These are phyloP conservation scores for Bacidia rubella DNA, from an alignment of 495 filamentous ascomycete genomes.

Conservation along the genomic window DNA sequence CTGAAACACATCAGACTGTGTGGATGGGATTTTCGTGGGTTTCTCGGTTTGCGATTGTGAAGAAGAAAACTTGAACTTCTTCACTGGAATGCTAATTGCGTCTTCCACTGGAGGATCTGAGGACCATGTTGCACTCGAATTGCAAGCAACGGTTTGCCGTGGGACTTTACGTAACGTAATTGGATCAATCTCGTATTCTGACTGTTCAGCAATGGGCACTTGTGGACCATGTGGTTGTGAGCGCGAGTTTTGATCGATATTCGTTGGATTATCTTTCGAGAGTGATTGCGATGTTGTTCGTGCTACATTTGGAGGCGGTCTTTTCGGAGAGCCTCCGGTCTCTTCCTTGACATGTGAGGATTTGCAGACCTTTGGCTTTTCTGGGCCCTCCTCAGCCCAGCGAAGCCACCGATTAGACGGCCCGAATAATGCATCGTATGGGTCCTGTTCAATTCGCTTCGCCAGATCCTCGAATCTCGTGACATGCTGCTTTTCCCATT, in stretches of 20 bases:
- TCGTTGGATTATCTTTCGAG: neutral
- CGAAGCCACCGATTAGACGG: slow-evolving; percentile 17
- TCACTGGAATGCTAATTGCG: slow-evolving; percentile 1
- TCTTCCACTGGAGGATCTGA: neutral
- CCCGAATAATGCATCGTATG: slow-evolving; percentile 32
- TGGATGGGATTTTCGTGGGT: neutral
- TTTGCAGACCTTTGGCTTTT: slow-evolving; percentile 6
- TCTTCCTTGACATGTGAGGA: neutral
- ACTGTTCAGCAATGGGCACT: neutral
- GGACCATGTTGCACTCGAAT: neutral
- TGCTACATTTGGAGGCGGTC: neutral
- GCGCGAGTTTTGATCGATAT: too few species aligned
- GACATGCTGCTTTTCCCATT: slow-evolving; percentile 8
- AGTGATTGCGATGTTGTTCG: neutral
- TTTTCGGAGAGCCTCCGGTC: neutral
- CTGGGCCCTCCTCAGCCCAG: slow-evolving; percentile 1
- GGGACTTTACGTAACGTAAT: slow-evolving; percentile 46
- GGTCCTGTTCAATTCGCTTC: slow-evolving; percentile 28
- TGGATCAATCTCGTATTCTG: slow-evolving; percentile 42
- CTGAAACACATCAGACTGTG: neutral
- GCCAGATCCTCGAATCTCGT: slow-evolving; percentile 21
- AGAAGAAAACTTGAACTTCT: neutral
- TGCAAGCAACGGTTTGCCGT: slow-evolving; percentile 12
- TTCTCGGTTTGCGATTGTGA: neutral
- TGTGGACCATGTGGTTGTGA: neutral